phyloP scores from a whole-genome alignment of 2,329 filamentous ascomycete genomes.

The Cadophora malorum region DNA sequence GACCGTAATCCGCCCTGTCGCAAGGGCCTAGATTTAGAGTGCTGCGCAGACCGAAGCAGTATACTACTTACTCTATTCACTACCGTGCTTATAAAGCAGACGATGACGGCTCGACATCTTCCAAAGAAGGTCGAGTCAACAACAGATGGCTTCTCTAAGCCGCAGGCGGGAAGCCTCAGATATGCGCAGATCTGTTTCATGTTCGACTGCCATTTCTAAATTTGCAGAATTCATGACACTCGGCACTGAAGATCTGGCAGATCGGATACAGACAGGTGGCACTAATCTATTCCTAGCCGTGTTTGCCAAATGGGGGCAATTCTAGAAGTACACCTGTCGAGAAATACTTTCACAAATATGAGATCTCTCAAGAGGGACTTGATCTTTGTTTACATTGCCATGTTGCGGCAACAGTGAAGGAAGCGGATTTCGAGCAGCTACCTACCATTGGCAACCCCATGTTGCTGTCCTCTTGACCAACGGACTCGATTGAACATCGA shows the following conservation, averaged over 20 bases:
- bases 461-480: no score
- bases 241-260: slow-evolving; percentile 16
- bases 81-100: no score
- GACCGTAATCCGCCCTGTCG: background rate
- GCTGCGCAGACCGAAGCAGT: background rate
- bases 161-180: background rate
- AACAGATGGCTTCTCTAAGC: background rate
- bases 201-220: slow-evolving; percentile 23
- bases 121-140: background rate
- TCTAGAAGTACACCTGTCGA: background rate
- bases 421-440: no score
- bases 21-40: background rate
- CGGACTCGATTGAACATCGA: background rate
- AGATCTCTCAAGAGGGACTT: background rate
- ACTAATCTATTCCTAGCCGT: background rate
- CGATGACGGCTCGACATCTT: background rate
- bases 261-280: background rate
- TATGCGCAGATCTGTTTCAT: slow-evolving; percentile 31
- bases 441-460: no score
- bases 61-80: background rate
- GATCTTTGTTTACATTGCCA: no score
- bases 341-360: background rate
- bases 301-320: slow-evolving; percentile 3
- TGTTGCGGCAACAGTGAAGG: no score
- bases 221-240: slow-evolving; percentile 20